Evolutionary conservation across 2,329 filamentous ascomycete genomes (phyloP), one percentile per base, ranked within the genome.

Genomic region (Xylaria sp.): DNA sequence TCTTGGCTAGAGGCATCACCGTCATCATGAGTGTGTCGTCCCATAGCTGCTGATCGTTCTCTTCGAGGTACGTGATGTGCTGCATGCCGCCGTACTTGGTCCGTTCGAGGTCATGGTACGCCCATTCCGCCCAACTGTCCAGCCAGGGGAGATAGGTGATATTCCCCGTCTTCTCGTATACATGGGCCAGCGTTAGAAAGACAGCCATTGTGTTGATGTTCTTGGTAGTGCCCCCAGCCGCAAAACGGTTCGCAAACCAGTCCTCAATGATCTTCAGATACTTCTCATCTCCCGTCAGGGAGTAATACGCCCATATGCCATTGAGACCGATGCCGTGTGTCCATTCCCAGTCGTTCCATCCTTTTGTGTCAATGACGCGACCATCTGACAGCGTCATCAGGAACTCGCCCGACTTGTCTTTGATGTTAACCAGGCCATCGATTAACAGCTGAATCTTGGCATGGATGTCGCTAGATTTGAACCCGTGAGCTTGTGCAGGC

Each of bases 1-100:
- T 94, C 82, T 94, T 94, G 19, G 92, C 92, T 19, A 94, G 83
- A 1, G 92, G 92, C 79, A 94, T 82, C 5, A 93, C 92, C 0
- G 91, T 94, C 92, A 95, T 95, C 92, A 95, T 94, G 53, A 95
- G 84, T 5, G 92, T 95, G 77, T 95, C 92, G 73, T 94, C 92
- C 92, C 92, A 95, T 24, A 94, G 84, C 81, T 94, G 90, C 77
- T 93, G 86, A 69, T 89, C 84, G 79, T 95, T 93, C 71, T 87
- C 85, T 2, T 88, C 85, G 36, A 90, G 80, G 73, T 94, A 94
- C 0, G 92, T 94, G 69, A 91, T 87, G 79, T 92, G 92, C 79
- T 93, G 91, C 83, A 93, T 92, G 65, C 90, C 85, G 55, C 89
- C 92, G 75, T 89, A 90, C 58, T 86, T 87, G 0, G 92, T 94